phyloP scores from a whole-genome alignment of 305 asterid genomes.

The Petunia hybrid region DNA sequence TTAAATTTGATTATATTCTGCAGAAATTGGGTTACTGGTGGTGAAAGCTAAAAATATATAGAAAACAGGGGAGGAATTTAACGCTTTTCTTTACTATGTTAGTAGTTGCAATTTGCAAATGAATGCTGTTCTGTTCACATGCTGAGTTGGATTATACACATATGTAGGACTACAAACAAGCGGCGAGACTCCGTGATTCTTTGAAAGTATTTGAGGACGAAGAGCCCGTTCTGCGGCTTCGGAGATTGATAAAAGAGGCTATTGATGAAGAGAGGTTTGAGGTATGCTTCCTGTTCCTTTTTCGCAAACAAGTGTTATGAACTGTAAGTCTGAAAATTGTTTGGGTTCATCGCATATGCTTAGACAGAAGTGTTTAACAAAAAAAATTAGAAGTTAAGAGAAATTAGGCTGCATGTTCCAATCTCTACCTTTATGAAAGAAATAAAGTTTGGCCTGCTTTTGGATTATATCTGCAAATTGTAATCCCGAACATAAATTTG shows the following conservation, averaged over 20 bases:
- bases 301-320: not conserved
- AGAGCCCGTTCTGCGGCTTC: constrained; percentile 74
- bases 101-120: constrained; percentile 8
- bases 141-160: constrained; percentile 17
- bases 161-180: constrained; percentile 73
- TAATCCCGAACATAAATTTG: not conserved
- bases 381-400: not conserved
- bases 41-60: not conserved
- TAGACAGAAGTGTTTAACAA: not conserved
- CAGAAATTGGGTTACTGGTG: not conserved
- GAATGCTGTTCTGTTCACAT: not conserved
- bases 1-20: not conserved
- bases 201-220: constrained; percentile 72
- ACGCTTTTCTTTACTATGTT: not conserved
- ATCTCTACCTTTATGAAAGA: constrained; percentile 4
- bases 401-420: not conserved
- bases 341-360: not conserved
- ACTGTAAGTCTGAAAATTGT: not conserved
- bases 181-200: constrained; percentile 84
- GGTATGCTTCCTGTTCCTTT: constrained; percentile 47
- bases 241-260: constrained; percentile 75
- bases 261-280: constrained; percentile 76
- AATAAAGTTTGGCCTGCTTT: not conserved
- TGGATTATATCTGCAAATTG: not conserved
- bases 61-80: not conserved